Evolutionary conservation across 1,139 yeast genomes (phyloP).

Genomic region (Pichia sp.): DNA sequence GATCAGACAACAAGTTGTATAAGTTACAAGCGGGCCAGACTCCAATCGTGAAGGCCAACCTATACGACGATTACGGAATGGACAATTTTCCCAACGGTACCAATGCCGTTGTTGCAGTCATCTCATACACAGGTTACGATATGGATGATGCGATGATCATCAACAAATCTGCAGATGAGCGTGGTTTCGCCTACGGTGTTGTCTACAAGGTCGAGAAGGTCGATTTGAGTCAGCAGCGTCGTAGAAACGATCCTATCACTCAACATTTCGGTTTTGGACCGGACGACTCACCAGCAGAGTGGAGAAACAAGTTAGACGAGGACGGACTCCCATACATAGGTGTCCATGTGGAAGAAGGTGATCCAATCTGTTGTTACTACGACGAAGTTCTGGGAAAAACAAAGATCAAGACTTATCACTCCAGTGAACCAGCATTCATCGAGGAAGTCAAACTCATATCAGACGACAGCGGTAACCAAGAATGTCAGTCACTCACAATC

Average conservation of each 20-base stretch:
- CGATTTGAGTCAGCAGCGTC: constrained; percentile 71
- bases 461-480: constrained; percentile 72
- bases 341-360: constrained; percentile 85
- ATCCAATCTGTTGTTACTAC: constrained; percentile 88
- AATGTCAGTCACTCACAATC: constrained; percentile 80
- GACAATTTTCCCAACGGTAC: constrained; percentile 98
- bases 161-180: constrained; percentile 93
- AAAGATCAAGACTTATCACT: constrained; percentile 87
- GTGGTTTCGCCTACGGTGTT: constrained; percentile 97
- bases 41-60: constrained; percentile 90
- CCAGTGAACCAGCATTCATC: constrained; percentile 89
- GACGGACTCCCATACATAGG: constrained; percentile 96
- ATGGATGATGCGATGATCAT: constrained; percentile 99
- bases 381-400: constrained; percentile 93
- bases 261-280: constrained; percentile 94
- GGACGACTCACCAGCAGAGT: constrained; percentile 86
- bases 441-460: constrained; percentile 93
- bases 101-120: constrained; percentile 97
- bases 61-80: constrained; percentile 95
- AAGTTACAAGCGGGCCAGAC: constrained; percentile 94
- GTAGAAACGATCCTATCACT: constrained; percentile 91
- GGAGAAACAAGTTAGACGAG: constrained; percentile 82
- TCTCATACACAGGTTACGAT: constrained; percentile 98
- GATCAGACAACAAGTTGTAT: constrained; percentile 93
- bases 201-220: constrained; percentile 92